Evolutionary conservation across 2,329 filamentous ascomycete genomes (phyloP).

Genomic region (Aspergillus proliferans): DNA sequence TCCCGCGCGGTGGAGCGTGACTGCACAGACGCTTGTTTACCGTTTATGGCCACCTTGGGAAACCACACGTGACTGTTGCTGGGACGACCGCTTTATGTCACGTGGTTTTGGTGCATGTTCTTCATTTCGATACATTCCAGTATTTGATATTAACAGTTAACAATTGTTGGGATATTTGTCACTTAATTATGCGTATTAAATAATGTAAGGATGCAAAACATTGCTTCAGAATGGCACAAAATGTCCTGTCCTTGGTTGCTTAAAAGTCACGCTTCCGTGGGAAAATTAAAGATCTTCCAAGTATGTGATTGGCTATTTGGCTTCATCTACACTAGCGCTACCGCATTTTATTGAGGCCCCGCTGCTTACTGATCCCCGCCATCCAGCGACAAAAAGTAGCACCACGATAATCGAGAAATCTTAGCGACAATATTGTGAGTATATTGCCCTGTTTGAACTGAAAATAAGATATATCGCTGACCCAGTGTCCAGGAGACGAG

Average conservation of each 20-base stretch:
- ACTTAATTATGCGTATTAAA: no score
- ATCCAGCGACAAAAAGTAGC: not conserved
- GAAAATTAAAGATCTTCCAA: not conserved
- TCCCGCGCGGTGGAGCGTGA: not conserved
- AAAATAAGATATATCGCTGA: not conserved
- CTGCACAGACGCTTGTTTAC: not conserved
- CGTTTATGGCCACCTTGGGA: conserved; percentile 21
- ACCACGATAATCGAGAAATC: not conserved
- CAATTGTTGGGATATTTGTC: no score
- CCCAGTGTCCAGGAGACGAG: not conserved
- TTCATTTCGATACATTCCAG: no score
- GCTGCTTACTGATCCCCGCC: not conserved
- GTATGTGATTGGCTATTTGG: not conserved
- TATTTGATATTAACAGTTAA: no score
- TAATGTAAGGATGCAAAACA: no score
- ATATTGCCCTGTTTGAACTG: no score
- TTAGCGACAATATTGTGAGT: no score
- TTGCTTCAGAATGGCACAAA: not conserved
- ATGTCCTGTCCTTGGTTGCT: not conserved
- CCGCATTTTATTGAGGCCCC: not conserved
- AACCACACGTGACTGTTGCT: conserved; percentile 28
- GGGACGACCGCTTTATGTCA: conserved; percentile 13
- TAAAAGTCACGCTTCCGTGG: not conserved
- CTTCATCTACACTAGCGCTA: not conserved
- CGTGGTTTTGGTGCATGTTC: not conserved